Conservation (phyloP, 345 rosid species). For the Crucihimalaya himalaica region DNA sequence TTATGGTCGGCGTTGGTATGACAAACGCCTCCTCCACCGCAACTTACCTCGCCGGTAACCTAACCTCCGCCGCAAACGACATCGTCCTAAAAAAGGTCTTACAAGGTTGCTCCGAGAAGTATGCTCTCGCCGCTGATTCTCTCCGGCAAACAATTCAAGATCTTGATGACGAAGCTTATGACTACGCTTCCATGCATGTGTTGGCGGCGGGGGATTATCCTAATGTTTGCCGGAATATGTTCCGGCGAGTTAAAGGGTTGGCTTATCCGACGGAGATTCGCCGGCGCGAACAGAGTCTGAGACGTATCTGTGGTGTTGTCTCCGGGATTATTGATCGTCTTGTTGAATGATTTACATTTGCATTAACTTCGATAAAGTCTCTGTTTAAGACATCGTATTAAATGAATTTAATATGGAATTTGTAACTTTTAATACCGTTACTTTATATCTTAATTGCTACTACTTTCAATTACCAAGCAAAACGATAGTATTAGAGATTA, state of each 20-base stretch:
- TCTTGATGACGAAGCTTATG: constrained; percentile 55
- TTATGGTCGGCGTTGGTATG: constrained; percentile 57
- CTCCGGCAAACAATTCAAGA: constrained; percentile 52
- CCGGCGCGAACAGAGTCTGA: constrained; percentile 61
- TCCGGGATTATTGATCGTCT: constrained; percentile 64
- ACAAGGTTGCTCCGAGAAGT: constrained; percentile 69
- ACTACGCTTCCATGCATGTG: constrained; percentile 69
- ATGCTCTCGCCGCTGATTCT: constrained; percentile 57
- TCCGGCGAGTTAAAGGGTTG: constrained; percentile 49
- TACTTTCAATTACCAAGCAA: background rate
- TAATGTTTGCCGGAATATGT: constrained; percentile 61
- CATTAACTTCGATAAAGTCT: background rate
- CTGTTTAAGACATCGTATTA: constrained; percentile 1
- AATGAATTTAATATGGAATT: background rate
- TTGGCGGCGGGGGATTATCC: constrained; percentile 78
- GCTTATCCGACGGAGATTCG: constrained; percentile 66
- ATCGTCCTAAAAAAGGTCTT: constrained; percentile 45
- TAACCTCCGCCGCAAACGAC: constrained; percentile 34
- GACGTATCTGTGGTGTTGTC: constrained; percentile 58
- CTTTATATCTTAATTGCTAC: background rate
- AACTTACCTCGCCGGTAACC: constrained; percentile 52
- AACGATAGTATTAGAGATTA: background rate
- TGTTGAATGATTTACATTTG: constrained; percentile 22
- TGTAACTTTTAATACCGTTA: background rate
- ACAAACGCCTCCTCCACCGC: constrained; percentile 77